Conservation (phyloP, 176 grass and related monocot genomes). For the Otatea glauca region DNA sequence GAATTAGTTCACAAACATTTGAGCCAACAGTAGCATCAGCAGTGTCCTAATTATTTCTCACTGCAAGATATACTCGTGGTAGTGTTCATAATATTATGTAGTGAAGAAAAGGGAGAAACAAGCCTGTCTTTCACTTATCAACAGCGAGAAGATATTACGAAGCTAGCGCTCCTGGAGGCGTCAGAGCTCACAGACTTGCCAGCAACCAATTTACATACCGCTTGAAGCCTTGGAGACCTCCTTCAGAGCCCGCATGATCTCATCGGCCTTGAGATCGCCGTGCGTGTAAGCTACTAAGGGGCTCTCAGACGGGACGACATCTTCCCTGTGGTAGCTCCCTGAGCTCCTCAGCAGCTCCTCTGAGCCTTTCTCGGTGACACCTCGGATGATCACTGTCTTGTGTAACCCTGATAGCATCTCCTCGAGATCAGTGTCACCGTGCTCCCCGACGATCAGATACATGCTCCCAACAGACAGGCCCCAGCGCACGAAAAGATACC, state of each 20-base stretch:
- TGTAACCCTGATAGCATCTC: constrained; percentile 80
- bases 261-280: constrained; percentile 53
- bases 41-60: constrained; percentile 42
- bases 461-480: constrained; percentile 81
- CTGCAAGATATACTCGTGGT: constrained; percentile 31
- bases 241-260: constrained; percentile 80
- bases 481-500: constrained; percentile 95
- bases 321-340: constrained; percentile 79
- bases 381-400: constrained; percentile 81
- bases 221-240: constrained; percentile 70
- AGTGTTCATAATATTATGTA: constrained; percentile 42
- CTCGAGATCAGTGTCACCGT: constrained; percentile 77
- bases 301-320: constrained; percentile 72
- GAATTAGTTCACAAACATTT: constrained; percentile 23
- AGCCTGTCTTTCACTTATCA: constrained; percentile 32
- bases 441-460: constrained; percentile 79
- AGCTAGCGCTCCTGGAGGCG: not conserved
- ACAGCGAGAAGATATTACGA: constrained; percentile 15
- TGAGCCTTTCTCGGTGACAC: constrained; percentile 77
- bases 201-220: constrained; percentile 49
- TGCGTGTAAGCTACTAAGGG: constrained; percentile 53
- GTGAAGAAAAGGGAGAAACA: constrained; percentile 19
- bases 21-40: constrained; percentile 17
- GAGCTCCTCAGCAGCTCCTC: constrained; percentile 68
- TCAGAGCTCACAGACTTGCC: not conserved